A percentile compares a stretch with the other conserved stretches of the same genome.
Evolutionary conservation across 2,329 filamentous ascomycete species (phyloP).

Genomic region (Didymella segeticola): DNA sequence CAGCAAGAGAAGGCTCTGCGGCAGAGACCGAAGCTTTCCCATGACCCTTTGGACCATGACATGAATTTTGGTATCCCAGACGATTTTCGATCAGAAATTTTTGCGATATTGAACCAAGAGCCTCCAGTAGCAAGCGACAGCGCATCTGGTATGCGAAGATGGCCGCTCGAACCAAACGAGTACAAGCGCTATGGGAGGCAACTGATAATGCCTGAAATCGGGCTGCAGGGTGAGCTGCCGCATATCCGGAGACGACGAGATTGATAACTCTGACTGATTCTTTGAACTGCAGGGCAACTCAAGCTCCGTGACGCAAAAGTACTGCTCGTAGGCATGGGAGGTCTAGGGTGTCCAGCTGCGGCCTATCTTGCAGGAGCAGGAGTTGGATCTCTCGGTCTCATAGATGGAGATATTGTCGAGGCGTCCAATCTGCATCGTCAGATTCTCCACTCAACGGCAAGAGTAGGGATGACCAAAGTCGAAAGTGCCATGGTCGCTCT

Average conservation of each 20-base stretch:
- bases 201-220: constrained; percentile 84
- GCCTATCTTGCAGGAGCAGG: constrained; percentile 93
- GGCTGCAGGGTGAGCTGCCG: constrained; percentile 70
- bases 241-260: too few relatives aligned
- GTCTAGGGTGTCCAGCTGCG: constrained; percentile 88
- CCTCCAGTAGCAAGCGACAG: not conserved
- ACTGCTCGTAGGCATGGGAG: constrained; percentile 85
- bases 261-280: not conserved
- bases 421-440: constrained; percentile 92
- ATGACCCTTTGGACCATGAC: constrained; percentile 43
- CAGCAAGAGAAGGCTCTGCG: constrained; percentile 30
- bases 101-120: constrained; percentile 43
- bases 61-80: constrained; percentile 52
- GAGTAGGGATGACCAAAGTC: constrained; percentile 79
- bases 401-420: constrained; percentile 90
- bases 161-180: constrained; percentile 75
- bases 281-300: constrained; percentile 69
- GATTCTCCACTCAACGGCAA: constrained; percentile 75
- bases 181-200: constrained; percentile 89
- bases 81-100: constrained; percentile 52
- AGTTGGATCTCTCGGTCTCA: constrained; percentile 79
- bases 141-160: constrained; percentile 45
- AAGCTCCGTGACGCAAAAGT: constrained; percentile 73
- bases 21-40: constrained; percentile 23
- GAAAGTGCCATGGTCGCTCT: constrained; percentile 66